Evolutionary conservation across 2,329 filamentous ascomycete species (phyloP).

Genomic region (Ampelomyces quisqualis): DNA sequence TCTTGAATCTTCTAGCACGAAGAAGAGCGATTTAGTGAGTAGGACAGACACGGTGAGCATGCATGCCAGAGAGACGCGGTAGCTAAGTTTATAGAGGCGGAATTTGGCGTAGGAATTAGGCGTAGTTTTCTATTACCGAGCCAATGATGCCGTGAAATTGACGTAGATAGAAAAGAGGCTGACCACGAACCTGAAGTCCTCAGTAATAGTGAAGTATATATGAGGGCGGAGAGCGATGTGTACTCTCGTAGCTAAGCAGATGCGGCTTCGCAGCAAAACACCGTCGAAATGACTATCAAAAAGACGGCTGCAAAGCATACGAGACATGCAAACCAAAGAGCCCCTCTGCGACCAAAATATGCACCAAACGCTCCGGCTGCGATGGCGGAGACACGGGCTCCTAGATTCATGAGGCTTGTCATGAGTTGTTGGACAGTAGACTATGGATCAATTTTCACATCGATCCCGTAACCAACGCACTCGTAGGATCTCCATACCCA

Average conservation of each 20-base stretch:
- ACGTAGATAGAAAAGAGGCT: slow-evolving; percentile 53
- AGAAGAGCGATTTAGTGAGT: slow-evolving; percentile 43
- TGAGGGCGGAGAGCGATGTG: neutral
- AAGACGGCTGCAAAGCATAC: slow-evolving; percentile 50
- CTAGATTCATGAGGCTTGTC: slow-evolving; percentile 54
- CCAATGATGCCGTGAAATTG: slow-evolving; percentile 52
- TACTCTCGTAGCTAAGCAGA: slow-evolving; percentile 37
- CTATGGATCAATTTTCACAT: slow-evolving; percentile 37
- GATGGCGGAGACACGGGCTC: slow-evolving; percentile 54
- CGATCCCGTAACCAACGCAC: slow-evolving; percentile 45
- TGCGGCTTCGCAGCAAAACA: slow-evolving; percentile 50
- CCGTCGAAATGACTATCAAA: slow-evolving; percentile 57
- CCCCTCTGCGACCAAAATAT: slow-evolving; percentile 51
- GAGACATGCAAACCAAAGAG: slow-evolving; percentile 52
- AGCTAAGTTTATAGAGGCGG: slow-evolving; percentile 26
- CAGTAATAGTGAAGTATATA: no score
- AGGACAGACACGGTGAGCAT: slow-evolving; percentile 55
- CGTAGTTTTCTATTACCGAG: slow-evolving; percentile 37
- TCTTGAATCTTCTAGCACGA: slow-evolving; percentile 44
- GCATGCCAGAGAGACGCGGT: slow-evolving; percentile 53
- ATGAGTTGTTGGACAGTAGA: slow-evolving; percentile 56
- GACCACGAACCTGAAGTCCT: slow-evolving; percentile 47
- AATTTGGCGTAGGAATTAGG: slow-evolving; percentile 21
- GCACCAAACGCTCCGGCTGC: slow-evolving; percentile 51
- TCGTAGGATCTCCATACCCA: slow-evolving; percentile 49